These are phyloP conservation scores for Hymenoscyphus scutula DNA, from an alignment of 2,329 filamentous ascomycete species.

Conservation along the genomic window DNA sequence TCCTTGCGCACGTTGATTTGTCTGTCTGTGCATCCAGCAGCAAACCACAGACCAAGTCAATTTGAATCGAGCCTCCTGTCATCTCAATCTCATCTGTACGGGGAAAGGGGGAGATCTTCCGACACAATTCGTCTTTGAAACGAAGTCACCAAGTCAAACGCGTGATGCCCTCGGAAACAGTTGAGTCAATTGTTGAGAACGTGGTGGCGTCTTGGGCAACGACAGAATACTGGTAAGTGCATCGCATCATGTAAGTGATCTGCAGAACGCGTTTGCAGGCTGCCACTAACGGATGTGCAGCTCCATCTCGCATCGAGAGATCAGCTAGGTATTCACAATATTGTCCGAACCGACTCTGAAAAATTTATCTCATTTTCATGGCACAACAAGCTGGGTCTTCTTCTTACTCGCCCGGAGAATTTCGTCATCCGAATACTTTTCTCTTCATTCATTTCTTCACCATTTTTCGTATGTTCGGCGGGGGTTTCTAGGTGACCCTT, in stretches of 20 bases:
- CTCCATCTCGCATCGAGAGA: background rate
- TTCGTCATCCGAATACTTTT: too few species aligned
- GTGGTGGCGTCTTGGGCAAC: constrained; percentile 1
- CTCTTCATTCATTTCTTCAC: too few species aligned
- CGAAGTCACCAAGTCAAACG: too few species aligned
- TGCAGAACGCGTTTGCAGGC: constrained; percentile 1
- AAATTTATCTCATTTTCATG: too few species aligned
- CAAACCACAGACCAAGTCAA: background rate
- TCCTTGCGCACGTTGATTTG: constrained; percentile 6
- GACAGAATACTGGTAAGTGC: too few species aligned
- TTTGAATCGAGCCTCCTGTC: background rate
- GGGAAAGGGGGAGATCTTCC: background rate
- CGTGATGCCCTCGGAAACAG: background rate
- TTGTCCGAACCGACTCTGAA: too few species aligned
- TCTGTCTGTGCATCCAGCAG: constrained; percentile 6
- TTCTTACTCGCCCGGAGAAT: background rate
- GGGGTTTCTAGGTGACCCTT: too few species aligned
- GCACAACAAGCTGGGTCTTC: background rate
- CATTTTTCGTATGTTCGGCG: too few species aligned
- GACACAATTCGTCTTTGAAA: too few species aligned
- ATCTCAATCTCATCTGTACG: background rate
- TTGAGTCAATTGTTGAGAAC: background rate
- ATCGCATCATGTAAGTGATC: constrained; percentile 4
- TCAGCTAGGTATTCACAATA: too few species aligned
- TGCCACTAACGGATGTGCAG: constrained; percentile 1